Conservation (phyloP, 352 stramenopile species). For the Phytophthora ohioensis region DNA sequence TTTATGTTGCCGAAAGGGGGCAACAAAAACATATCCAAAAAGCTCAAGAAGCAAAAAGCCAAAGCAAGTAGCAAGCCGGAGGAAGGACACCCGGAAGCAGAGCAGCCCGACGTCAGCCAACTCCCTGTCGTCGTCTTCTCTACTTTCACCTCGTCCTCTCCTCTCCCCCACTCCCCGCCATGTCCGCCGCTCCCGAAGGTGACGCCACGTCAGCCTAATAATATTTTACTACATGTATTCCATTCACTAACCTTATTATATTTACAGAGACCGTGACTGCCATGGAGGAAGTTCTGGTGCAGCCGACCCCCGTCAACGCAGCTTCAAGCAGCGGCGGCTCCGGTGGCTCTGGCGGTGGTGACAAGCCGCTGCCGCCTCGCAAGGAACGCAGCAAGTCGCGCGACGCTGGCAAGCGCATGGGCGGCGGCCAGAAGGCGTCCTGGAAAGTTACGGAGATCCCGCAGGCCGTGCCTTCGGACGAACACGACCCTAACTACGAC, state of each 20-base stretch:
- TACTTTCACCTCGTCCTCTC: constrained; percentile 26
- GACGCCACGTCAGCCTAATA: background rate
- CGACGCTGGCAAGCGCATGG: constrained; percentile 88
- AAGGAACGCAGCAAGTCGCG: constrained; percentile 89
- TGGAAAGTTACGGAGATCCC: constrained; percentile 87
- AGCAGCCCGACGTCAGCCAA: constrained; percentile 25
- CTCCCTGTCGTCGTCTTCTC: constrained; percentile 15
- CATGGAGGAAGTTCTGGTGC: constrained; percentile 34
- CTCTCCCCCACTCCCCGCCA: constrained; percentile 19
- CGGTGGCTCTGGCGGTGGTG: constrained; percentile 41
- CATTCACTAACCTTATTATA: constrained; percentile 5
- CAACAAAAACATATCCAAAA: constrained; percentile 24
- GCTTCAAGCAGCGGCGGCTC: constrained; percentile 16
- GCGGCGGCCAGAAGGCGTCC: constrained; percentile 85
- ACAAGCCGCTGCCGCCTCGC: constrained; percentile 66
- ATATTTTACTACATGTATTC: background rate
- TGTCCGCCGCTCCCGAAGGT: constrained; percentile 45
- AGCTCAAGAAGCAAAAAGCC: constrained; percentile 22
- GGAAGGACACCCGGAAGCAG: constrained; percentile 33
- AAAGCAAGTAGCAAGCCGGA: constrained; percentile 10
- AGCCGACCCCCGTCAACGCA: constrained; percentile 7
- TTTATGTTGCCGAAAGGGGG: constrained; percentile 18
- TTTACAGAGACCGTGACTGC: constrained; percentile 22
- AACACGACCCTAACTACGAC: constrained; percentile 95
- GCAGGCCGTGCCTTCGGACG: constrained; percentile 71